Percentiles rank a stretch among this genome's conserved stretches.
phyloP scores from a whole-genome alignment of 768 basidiomycete genomes.

The Boletus insuetus region DNA sequence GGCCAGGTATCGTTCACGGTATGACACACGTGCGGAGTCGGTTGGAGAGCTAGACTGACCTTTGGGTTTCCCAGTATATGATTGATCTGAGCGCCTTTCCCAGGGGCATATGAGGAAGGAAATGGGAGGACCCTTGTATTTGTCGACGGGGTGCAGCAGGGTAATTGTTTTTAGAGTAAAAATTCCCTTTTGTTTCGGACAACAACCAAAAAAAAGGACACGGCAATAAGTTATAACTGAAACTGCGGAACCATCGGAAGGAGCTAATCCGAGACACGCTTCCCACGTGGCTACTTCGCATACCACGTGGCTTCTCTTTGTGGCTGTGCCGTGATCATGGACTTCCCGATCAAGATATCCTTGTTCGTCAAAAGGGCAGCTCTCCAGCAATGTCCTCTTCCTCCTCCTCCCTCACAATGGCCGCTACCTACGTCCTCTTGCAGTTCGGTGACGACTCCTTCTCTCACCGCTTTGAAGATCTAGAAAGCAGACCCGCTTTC shows the following conservation, averaged over 20 bases:
- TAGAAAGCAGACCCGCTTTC: conserved; percentile 62
- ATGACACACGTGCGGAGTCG: conserved; percentile 10
- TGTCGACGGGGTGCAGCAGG: too few species aligned
- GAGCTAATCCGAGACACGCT: conserved; percentile 4
- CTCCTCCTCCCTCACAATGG: conserved; percentile 31
- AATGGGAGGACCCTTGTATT: too few species aligned
- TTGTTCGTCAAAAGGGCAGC: conserved; percentile 39
- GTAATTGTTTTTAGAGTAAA: not conserved
- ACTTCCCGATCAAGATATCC: conserved; percentile 41
- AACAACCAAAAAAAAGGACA: not conserved
- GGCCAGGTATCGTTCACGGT: conserved; percentile 49
- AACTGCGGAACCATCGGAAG: conserved; percentile 12
- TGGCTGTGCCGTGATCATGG: conserved; percentile 31
- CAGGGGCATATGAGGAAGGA: too few species aligned
- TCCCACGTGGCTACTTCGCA: conserved; percentile 37
- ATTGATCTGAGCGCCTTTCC: conserved; percentile 20
- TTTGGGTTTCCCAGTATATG: conserved; percentile 36
- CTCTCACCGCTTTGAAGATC: conserved; percentile 58
- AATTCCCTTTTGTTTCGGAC: not conserved
- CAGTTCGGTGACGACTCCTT: conserved; percentile 68
- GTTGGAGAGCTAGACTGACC: conserved; percentile 10
- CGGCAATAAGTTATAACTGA: conserved; percentile 4
- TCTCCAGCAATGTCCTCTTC: conserved; percentile 3
- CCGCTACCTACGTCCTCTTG: conserved; percentile 47
- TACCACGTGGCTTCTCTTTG: conserved; percentile 31